A percentile compares a stretch with the other conserved stretches of the same genome.
phyloP scores from a whole-genome alignment of 495 filamentous ascomycete species.

The Penicillium verhagenii region DNA sequence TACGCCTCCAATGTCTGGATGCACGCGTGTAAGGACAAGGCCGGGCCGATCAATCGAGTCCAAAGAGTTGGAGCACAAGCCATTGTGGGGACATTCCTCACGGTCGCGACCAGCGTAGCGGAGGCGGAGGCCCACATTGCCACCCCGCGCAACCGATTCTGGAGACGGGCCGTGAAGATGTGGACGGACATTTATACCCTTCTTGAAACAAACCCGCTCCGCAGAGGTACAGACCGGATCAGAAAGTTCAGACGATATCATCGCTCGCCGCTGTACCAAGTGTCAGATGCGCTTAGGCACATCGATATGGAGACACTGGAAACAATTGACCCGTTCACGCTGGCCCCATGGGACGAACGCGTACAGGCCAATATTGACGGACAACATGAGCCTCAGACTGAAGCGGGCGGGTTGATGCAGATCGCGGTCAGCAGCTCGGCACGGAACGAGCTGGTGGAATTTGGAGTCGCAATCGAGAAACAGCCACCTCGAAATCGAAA shows the following conservation, averaged over 20 bases:
- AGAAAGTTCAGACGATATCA: slow-evolving; percentile 3
- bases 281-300: not conserved
- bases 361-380: not conserved
- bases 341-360: not conserved
- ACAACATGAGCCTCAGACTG: not conserved
- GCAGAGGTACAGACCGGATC: slow-evolving; percentile 2
- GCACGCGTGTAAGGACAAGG: slow-evolving; percentile 3
- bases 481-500: not conserved
- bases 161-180: slow-evolving; percentile 25
- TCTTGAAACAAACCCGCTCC: not conserved
- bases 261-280: slow-evolving; percentile 4
- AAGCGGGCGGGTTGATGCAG: not conserved
- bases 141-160: slow-evolving; percentile 14
- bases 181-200: slow-evolving; percentile 7
- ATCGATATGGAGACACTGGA: slow-evolving; percentile 6
- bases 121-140: slow-evolving; percentile 17
- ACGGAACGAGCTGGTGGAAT: not conserved
- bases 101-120: slow-evolving; percentile 7
- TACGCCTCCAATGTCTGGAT: slow-evolving; percentile 36
- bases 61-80: slow-evolving; percentile 30
- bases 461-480: not conserved
- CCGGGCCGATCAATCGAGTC: slow-evolving; percentile 11
- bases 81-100: slow-evolving; percentile 20
- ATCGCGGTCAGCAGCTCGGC: not conserved
- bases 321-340: slow-evolving; percentile 2